These are phyloP conservation scores for Cryptococcus jaspeensis DNA, from an alignment of 1,284 basidiomycete species.

Conservation along the genomic window DNA sequence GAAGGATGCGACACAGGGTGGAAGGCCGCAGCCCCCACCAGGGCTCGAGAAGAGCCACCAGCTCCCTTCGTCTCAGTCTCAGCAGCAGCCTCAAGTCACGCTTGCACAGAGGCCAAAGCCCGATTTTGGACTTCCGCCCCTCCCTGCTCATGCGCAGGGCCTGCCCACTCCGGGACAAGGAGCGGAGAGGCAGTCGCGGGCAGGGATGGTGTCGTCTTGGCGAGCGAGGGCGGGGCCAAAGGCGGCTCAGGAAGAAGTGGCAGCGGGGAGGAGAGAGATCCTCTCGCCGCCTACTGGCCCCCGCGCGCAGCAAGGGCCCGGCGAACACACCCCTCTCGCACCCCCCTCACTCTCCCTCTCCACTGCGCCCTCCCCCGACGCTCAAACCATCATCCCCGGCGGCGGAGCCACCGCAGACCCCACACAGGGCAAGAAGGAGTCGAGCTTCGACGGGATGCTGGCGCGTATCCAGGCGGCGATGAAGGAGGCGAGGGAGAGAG, in stretches of 20 bases:
- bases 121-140: not conserved
- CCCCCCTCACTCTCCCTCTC: conserved; percentile 14
- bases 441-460: conserved; percentile 77
- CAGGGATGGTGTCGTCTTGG: conserved; percentile 21
- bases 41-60: too few relatives aligned
- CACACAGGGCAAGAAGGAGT: conserved; percentile 52
- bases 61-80: too few relatives aligned
- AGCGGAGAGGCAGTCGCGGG: not conserved
- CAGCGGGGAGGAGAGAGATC: not conserved
- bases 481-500: conserved; percentile 3
- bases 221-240: conserved; percentile 7
- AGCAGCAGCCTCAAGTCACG: conserved; percentile 12
- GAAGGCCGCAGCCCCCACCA: conserved; percentile 12
- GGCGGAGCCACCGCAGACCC: conserved; percentile 4
- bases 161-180: not conserved
- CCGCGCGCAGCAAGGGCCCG: too few relatives aligned
- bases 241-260: not conserved
- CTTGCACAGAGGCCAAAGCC: conserved; percentile 25
- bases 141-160: not conserved
- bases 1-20: conserved; percentile 25
- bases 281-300: not conserved
- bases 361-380: not conserved
- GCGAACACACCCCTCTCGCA: too few relatives aligned
- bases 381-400: not conserved
- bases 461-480: conserved; percentile 84